phyloP scores from a whole-genome alignment of 495 filamentous ascomycete species.

The Tuber melanosporum region DNA sequence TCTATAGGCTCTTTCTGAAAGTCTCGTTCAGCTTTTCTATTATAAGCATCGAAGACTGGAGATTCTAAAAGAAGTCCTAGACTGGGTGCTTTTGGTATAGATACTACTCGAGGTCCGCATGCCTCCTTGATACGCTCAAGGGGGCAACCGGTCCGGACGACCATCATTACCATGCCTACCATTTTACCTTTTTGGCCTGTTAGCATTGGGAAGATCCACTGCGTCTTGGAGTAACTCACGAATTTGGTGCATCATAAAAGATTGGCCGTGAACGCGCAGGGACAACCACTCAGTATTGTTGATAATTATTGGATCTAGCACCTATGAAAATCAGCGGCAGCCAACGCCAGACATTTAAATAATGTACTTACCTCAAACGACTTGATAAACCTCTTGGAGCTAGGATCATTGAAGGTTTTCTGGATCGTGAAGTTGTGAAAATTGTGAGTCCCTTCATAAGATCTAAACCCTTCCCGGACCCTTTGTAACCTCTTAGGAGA shows the following conservation, averaged over 20 bases:
- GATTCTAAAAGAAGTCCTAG: conserved; percentile 81
- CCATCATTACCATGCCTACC: conserved; percentile 83
- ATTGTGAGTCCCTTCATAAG: conserved; percentile 74
- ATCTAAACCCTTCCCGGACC: conserved; percentile 62
- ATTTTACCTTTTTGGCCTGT: conserved; percentile 47
- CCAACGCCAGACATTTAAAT: not conserved
- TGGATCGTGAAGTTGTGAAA: conserved; percentile 96
- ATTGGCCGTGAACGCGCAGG: conserved; percentile 91
- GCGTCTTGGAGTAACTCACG: conserved; percentile 53
- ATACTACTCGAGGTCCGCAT: conserved; percentile 60
- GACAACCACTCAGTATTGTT: conserved; percentile 91
- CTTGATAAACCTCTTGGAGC: conserved; percentile 79
- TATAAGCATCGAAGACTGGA: conserved; percentile 84
- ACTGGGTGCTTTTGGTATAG: conserved; percentile 87
- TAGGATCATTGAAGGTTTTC: conserved; percentile 70
- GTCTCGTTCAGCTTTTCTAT: conserved; percentile 52
- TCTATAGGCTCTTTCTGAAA: conserved; percentile 59
- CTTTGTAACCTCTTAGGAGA: conserved; percentile 60
- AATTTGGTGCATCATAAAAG: conserved; percentile 99
- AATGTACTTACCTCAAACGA: conserved; percentile 59
- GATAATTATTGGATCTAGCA: conserved; percentile 67
- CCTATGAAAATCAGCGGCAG: conserved; percentile 10
- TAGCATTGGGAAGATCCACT: not conserved
- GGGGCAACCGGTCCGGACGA: conserved; percentile 71
- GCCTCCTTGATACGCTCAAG: conserved; percentile 60